A percentile compares a stretch with the other conserved stretches of the same genome.
Conservation (phyloP, 768 basidiomycete genomes). For the Zangia roseola region DNA sequence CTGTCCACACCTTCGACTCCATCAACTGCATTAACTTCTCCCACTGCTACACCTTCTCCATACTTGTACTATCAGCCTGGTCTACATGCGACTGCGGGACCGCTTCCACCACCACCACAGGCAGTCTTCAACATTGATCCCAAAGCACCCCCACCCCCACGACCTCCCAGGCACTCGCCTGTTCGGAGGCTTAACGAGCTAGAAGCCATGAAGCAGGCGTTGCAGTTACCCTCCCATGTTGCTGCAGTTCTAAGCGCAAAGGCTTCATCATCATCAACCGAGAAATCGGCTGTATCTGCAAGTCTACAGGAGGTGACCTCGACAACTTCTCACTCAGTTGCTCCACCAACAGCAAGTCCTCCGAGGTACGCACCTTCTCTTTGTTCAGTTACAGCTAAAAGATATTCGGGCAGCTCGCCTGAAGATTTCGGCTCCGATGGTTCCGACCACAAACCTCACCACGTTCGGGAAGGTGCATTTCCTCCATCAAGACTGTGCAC, state of each 20-base stretch:
- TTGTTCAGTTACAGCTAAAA: not conserved
- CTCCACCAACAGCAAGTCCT: constrained; percentile 10
- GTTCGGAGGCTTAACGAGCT: constrained; percentile 47
- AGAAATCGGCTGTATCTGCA: constrained; percentile 24
- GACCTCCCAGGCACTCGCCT: constrained; percentile 63
- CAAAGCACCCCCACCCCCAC: constrained; percentile 52
- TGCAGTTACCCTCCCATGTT: constrained; percentile 59
- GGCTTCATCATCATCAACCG: constrained; percentile 18
- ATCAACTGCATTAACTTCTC: constrained; percentile 29
- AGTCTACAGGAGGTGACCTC: constrained; percentile 25
- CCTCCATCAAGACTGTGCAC: constrained; percentile 42
- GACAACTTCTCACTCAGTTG: not conserved
- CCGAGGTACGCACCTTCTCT: constrained; percentile 16
- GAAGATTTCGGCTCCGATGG: constrained; percentile 21
- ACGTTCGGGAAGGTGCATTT: constrained; percentile 66
- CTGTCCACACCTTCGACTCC: constrained; percentile 25
- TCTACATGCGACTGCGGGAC: constrained; percentile 69
- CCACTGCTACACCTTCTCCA: constrained; percentile 31
- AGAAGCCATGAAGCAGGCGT: constrained; percentile 56
- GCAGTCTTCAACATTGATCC: constrained; percentile 49
- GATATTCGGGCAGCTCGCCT: constrained; percentile 13
- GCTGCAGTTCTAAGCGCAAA: constrained; percentile 37
- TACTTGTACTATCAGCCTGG: constrained; percentile 67
- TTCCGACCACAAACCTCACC: constrained; percentile 22
- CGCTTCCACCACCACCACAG: constrained; percentile 68